A percentile compares a stretch with the other conserved stretches of the same genome.
Evolutionary conservation across 257 asterid genomes (phyloP).

Genomic region (Salvia miltiorrhiza): DNA sequence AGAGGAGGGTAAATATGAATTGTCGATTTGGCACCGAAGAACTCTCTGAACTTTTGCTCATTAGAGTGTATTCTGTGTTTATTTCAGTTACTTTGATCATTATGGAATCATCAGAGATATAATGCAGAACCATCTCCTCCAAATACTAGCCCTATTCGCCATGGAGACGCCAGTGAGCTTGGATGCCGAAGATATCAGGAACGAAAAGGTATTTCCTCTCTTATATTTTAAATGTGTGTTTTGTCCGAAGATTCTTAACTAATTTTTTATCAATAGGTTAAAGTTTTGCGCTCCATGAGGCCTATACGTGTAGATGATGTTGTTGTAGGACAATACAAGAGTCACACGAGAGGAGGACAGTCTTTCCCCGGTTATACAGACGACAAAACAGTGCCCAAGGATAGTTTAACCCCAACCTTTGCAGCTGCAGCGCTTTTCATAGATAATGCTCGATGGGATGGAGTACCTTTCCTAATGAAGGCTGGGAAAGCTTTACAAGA

Average conservation of each 20-base stretch:
- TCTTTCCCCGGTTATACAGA: slow-evolving; percentile 78
- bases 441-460: slow-evolving; percentile 95
- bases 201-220: slow-evolving; percentile 66
- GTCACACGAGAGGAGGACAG: slow-evolving; percentile 67
- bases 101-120: slow-evolving; percentile 94
- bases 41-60: slow-evolving; percentile 5
- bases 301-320: slow-evolving; percentile 64
- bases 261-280: slow-evolving; percentile 55
- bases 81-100: slow-evolving; percentile 78
- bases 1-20: slow-evolving; percentile 81
- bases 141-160: slow-evolving; percentile 93
- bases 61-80: slow-evolving; percentile 8
- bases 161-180: slow-evolving; percentile 99
- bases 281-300: slow-evolving; percentile 93
- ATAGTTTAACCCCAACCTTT: slow-evolving; percentile 90
- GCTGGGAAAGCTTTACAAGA: slow-evolving; percentile 94
- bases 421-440: slow-evolving; percentile 98
- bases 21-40: slow-evolving; percentile 10
- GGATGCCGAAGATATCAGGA: slow-evolving; percentile 97
- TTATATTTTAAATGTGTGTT: not conserved
- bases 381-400: slow-evolving; percentile 88
- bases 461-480: slow-evolving; percentile 96
- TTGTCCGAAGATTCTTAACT: not conserved
- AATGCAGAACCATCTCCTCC: slow-evolving; percentile 98
- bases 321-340: slow-evolving; percentile 82